These are phyloP conservation scores for Lepiota subincarnata DNA, from an alignment of 768 basidiomycete species.

Conservation along the genomic window DNA sequence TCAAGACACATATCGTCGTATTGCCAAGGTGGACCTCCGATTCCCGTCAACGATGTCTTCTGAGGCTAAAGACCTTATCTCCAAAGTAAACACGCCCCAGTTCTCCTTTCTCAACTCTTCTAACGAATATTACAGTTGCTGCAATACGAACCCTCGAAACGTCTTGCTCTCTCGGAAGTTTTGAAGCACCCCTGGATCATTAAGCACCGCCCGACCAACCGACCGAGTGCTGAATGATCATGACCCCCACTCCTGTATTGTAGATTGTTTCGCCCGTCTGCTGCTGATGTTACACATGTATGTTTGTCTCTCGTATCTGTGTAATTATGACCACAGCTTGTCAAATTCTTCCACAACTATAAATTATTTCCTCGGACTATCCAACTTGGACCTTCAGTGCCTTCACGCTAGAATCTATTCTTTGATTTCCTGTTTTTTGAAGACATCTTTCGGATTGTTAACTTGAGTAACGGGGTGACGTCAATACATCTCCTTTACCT, in stretches of 20 bases:
- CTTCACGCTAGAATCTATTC: background rate
- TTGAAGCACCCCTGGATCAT: conserved; percentile 85
- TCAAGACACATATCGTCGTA: conserved; percentile 85
- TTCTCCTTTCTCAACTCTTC: conserved; percentile 10
- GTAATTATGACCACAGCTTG: background rate
- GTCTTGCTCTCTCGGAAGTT: conserved; percentile 72
- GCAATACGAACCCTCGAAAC: conserved; percentile 72
- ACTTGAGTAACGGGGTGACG: background rate
- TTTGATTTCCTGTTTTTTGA: conserved; percentile 18
- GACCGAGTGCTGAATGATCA: conserved; percentile 20
- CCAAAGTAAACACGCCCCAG: conserved; percentile 39
- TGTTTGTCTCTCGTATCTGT: background rate
- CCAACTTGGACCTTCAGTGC: too few species aligned
- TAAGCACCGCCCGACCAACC: conserved; percentile 47
- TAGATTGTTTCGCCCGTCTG: background rate
- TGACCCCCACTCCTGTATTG: too few species aligned
- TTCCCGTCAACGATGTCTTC: conserved; percentile 56
- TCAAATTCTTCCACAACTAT: background rate
- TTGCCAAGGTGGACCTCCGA: conserved; percentile 79
- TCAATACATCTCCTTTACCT: conserved; percentile 9
- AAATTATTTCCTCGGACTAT: background rate
- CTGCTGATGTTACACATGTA: background rate
- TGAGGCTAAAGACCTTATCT: conserved; percentile 66
- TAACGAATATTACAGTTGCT: conserved; percentile 57
- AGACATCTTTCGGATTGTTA: conserved; percentile 10